Percentiles rank a stretch among this genome's conserved stretches.
Conservation (phyloP, 2,329 filamentous ascomycete species). For the Cyanodermella asteris region DNA sequence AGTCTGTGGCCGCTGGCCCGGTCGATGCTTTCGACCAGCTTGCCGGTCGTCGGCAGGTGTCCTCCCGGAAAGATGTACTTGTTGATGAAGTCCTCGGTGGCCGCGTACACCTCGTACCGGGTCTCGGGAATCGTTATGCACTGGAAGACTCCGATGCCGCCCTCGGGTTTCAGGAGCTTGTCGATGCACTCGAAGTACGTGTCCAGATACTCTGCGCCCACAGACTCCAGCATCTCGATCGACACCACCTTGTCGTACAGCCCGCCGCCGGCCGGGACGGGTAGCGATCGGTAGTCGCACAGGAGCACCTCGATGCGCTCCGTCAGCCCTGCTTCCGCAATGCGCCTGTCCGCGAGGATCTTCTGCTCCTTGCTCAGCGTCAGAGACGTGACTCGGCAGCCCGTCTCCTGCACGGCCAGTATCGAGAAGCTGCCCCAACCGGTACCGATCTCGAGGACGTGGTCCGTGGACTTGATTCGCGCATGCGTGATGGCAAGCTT, state of each 20-base stretch:
- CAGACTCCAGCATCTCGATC: constrained; percentile 60
- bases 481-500: constrained; percentile 43
- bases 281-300: constrained; percentile 45
- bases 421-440: constrained; percentile 60
- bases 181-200: constrained; percentile 47
- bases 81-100: constrained; percentile 50
- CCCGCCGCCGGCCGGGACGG: constrained; percentile 23
- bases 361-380: constrained; percentile 52
- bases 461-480: constrained; percentile 39
- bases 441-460: constrained; percentile 53
- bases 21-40: constrained; percentile 37
- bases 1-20: constrained; percentile 38
- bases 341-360: constrained; percentile 40
- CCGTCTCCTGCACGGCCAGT: constrained; percentile 40
- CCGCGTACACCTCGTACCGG: constrained; percentile 43
- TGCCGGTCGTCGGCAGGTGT: constrained; percentile 38
- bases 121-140: constrained; percentile 58
- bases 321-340: constrained; percentile 35
- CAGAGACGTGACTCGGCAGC: constrained; percentile 45
- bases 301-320: constrained; percentile 42
- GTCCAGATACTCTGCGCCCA: constrained; percentile 43
- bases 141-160: constrained; percentile 48
- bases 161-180: constrained; percentile 39
- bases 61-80: constrained; percentile 65
- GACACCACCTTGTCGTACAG: constrained; percentile 50